Evolutionary conservation across 306 rosid genomes (phyloP), one percentile per base, ranked within the genome.

Genomic region (Herpetospermum pedunculosum): DNA sequence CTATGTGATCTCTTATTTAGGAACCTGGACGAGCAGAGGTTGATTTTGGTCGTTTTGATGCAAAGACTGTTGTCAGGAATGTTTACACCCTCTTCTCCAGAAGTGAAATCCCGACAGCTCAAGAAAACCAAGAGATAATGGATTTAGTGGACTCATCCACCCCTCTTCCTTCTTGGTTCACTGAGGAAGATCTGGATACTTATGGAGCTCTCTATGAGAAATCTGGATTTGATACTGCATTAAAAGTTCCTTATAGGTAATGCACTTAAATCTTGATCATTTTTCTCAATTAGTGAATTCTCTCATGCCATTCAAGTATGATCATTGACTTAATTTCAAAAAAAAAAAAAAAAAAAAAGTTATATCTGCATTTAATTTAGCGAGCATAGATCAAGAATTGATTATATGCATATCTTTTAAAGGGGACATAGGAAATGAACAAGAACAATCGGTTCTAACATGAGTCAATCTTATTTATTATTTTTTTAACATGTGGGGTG

Each of bases 21-120:
- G 83, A 83, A 80, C 93, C 96, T 14, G 96, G 97, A 2, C 79
- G 93, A 65, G 93, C 96, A 11, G 98, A 92, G 77, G 88, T 90
- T 68, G 97, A 90, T 88, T 92, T 90, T 69, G 84, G 90, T 55
- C 96, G 96, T 16, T 73, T 90, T 23, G 87, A 90, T 55, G 87
- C 80, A 0, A 88, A 85, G 79, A 88, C 89, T 2, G 92, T 90
- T 21, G 85, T 92, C 18, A 79, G 84, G 16, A 92, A 87, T 19
- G 26, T 90, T n/a, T 90, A 87, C 84, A 87, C 84, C 72, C 96
- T 92, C 74, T 92, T 92, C 83, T 88, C 96, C 29, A 76, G 71
- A 73, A 88, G 87, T 53, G 96, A 87, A 74, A 26, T 92, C n/a
- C 96, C 96, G 32, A 83, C 86, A 77, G 97, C 96, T 62, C 53